Percentiles rank a stretch among this genome's conserved stretches.
Conservation (phyloP, 352 stramenopile genomes). For the Blastocystis hominis region DNA sequence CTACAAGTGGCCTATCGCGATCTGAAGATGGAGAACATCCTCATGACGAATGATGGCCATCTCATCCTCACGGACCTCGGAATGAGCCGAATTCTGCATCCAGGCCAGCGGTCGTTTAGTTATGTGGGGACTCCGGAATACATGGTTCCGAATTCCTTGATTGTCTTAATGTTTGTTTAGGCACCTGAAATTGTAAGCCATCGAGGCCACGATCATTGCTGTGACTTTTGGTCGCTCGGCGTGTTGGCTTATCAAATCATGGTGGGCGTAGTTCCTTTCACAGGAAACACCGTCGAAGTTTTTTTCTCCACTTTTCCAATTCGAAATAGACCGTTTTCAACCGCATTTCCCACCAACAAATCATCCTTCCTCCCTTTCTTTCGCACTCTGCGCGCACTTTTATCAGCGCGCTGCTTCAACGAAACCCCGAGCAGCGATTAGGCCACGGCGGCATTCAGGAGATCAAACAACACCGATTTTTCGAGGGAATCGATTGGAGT, state of each 20-base stretch:
- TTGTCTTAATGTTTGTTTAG: neutral
- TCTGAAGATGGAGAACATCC: constrained; percentile 74
- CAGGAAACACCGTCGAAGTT: constrained; percentile 17
- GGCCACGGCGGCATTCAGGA: constrained; percentile 70
- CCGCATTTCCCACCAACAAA: constrained; percentile 72
- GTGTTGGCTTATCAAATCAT: constrained; percentile 52
- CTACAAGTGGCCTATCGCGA: constrained; percentile 76
- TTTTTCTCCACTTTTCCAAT: constrained; percentile 64
- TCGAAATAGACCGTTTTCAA: constrained; percentile 75
- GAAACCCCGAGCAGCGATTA: constrained; percentile 69
- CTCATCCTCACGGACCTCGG: constrained; percentile 78
- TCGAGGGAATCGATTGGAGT: constrained; percentile 70
- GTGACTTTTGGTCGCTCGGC: constrained; percentile 76
- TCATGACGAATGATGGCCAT: constrained; percentile 73
- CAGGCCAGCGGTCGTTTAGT: constrained; percentile 67
- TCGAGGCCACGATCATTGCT: constrained; percentile 69
- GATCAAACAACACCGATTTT: constrained; percentile 76
- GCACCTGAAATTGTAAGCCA: constrained; percentile 69
- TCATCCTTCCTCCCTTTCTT: constrained; percentile 69
- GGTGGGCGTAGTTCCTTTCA: constrained; percentile 54
- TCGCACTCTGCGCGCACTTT: constrained; percentile 71
- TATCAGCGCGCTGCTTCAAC: constrained; percentile 67
- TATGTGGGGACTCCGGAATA: constrained; percentile 76
- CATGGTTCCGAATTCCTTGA: constrained; percentile 64
- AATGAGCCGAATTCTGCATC: constrained; percentile 65